Conservation (phyloP, 2,329 filamentous ascomycete species). For the Scedosporium boydii region DNA sequence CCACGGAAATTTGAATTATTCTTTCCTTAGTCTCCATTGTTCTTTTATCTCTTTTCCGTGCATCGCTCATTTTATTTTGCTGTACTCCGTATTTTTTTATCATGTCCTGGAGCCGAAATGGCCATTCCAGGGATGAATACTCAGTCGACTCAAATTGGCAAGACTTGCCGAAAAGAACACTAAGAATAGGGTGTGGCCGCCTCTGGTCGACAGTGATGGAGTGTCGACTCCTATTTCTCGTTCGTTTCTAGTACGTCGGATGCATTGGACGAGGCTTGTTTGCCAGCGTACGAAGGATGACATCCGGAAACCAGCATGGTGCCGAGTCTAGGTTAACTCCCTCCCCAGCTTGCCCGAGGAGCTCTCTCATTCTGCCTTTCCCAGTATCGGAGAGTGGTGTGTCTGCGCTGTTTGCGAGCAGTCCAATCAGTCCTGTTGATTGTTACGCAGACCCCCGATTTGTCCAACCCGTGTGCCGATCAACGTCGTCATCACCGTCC, state of each 20-base stretch:
- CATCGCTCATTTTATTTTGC: no score
- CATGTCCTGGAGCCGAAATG: neutral
- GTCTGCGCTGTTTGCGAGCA: neutral
- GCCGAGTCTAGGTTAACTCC: neutral
- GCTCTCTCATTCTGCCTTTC: neutral
- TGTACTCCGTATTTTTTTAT: neutral
- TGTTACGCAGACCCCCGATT: neutral
- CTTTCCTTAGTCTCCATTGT: no score
- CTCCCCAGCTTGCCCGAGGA: neutral
- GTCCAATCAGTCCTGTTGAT: neutral
- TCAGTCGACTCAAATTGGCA: neutral
- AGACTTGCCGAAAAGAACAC: neutral
- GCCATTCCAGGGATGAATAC: neutral
- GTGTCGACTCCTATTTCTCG: no score
- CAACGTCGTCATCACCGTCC: neutral
- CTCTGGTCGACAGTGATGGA: no score
- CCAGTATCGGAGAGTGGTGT: neutral
- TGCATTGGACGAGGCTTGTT: no score
- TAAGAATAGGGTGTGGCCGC: no score
- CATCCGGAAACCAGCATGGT: no score
- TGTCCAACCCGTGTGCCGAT: neutral
- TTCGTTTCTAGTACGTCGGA: no score
- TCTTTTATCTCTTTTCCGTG: no score
- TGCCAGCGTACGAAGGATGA: no score
- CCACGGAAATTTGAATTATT: neutral